phyloP scores from a whole-genome alignment of 2,329 filamentous ascomycete genomes.

The Colletotrichum cordylinicola region DNA sequence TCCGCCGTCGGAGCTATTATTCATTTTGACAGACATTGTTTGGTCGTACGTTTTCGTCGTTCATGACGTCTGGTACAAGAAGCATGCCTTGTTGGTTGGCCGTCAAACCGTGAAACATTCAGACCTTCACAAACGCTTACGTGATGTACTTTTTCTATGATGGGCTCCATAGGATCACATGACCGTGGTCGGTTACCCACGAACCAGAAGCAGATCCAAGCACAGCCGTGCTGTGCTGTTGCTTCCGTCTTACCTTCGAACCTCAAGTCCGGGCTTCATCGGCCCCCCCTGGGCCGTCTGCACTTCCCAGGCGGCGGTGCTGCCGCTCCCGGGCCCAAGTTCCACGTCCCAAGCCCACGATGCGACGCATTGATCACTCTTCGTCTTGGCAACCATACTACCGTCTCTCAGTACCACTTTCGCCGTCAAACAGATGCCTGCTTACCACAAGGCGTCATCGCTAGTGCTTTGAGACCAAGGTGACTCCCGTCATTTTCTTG shows the following conservation, averaged over 20 bases:
- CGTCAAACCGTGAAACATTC: background rate
- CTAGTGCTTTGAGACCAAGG: background rate
- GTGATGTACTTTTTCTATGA: background rate
- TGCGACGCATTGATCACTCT: background rate
- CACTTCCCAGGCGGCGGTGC: background rate
- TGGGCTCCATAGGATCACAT: background rate
- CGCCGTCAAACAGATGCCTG: background rate
- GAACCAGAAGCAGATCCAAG: background rate
- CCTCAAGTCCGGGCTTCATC: background rate
- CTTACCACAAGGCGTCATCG: background rate
- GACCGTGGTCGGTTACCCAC: background rate
- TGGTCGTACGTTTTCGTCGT: background rate
- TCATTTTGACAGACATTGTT: background rate
- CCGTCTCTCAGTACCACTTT: background rate
- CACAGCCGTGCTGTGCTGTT: background rate
- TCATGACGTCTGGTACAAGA: background rate
- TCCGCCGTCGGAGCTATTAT: background rate
- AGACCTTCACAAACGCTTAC: background rate
- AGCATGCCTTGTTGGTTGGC: background rate
- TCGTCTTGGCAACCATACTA: background rate
- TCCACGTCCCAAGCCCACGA: background rate
- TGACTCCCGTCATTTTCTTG: background rate
- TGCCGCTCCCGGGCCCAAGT: background rate
- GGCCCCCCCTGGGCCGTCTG: background rate
- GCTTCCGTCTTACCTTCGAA: background rate